These are phyloP conservation scores for Diversispora epigaea DNA, from an alignment of 192 early-diverging fungal genomes.

Conservation along the genomic window DNA sequence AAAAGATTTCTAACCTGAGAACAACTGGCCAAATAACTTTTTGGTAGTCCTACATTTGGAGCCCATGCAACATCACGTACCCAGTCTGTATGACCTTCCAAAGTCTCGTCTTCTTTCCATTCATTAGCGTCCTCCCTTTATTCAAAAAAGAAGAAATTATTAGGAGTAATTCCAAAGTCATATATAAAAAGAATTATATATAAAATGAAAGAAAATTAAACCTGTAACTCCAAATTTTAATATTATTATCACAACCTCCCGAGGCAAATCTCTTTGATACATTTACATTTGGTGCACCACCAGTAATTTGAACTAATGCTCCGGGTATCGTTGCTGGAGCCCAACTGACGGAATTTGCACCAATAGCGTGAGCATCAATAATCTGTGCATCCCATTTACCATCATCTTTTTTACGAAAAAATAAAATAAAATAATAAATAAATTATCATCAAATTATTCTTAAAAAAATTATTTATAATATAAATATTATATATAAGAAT, in stretches of 20 bases:
- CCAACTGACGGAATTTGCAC: constrained; percentile 93
- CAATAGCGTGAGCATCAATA: constrained; percentile 87
- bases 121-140: constrained; percentile 70
- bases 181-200: background rate
- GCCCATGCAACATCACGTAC: constrained; percentile 97
- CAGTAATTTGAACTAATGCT: constrained; percentile 64
- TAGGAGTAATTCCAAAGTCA: background rate
- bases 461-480: background rate
- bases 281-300: constrained; percentile 52
- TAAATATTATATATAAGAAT: constrained; percentile 11
- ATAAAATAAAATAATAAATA: background rate
- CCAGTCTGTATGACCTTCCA: constrained; percentile 96
- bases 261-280: constrained; percentile 81
- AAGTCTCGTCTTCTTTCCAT: constrained; percentile 76
- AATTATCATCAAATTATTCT: background rate
- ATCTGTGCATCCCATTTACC: constrained; percentile 79
- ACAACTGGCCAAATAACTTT: constrained; percentile 88
- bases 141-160: background rate
- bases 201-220: constrained; percentile 34
- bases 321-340: constrained; percentile 84
- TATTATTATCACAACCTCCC: constrained; percentile 93
- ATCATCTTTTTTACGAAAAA: constrained; percentile 58
- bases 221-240: constrained; percentile 90
- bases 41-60: constrained; percentile 89
- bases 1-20: constrained; percentile 63